Evolutionary conservation across 2,329 filamentous ascomycete species (phyloP), one percentile per base, ranked within the genome.

Genomic region (Aspergillus sp.): DNA sequence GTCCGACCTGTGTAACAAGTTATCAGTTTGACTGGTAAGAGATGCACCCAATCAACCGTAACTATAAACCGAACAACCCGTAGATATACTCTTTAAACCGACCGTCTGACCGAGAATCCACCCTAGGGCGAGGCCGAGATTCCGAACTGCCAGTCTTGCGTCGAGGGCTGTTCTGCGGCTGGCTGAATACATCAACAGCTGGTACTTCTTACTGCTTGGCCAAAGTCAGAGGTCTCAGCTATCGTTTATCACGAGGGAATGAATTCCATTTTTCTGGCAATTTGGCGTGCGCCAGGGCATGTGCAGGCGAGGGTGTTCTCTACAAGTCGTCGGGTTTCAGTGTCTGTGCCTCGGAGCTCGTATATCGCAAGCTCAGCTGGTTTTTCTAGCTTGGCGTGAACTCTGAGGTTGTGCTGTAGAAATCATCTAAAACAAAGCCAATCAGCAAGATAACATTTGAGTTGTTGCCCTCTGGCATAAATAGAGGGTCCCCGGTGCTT

Each of bases 301-400:
- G 12, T 24, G 15, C 14, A 9, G 0, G 27, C 27, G 1, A 31
- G 27, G 37, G 11, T 31, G n/a, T 33, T 27, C 4, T n/a, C 37
- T 41, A 17, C 51, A 14, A 46, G 27, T 53, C 49, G 51, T 7
- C 17, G 19, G 40, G 51, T 46, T 53, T 53, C 41, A 39, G 51
- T 24, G 40, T 15, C 15, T n/a, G 7, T 53, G 31, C 39, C 51
- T 53, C 51, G 31, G 49, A n/a, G 43, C 49, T 52, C 49, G 49
- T 44, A 40, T 35, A 19, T 15, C n/a, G n/a, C 6, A 8, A 31
- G n/a, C 12, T 5, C 17, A 15, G 40, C 5, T 43, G 17, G n/a
- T 11, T 27, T n/a, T 24, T 4, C 50, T 6, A 31, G 40, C 23
- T 45, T 24, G 40, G 40, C 27, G 9, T 33, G 37, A 21, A 27